A percentile compares a stretch with the other conserved stretches of the same genome.
Evolutionary conservation across 805 yeast genomes (phyloP).

Genomic region (Ogataea thermomethanolica): DNA sequence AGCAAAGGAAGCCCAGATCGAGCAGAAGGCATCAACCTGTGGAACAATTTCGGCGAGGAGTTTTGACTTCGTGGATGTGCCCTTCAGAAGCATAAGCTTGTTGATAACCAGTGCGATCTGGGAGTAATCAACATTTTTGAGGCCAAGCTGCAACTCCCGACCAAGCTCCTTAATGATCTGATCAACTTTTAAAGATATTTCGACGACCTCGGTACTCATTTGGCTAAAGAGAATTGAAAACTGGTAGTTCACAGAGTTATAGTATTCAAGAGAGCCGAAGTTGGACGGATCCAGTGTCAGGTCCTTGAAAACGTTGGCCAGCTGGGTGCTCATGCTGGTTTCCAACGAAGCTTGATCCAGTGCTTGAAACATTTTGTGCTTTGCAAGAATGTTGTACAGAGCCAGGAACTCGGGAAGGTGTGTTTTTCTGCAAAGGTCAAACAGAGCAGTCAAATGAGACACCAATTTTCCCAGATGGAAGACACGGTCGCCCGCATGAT

Average conservation of each 20-base stretch:
- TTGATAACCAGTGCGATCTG: constrained; percentile 6
- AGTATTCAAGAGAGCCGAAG: constrained; percentile 11
- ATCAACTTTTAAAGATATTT: constrained; percentile 20
- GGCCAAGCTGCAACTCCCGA: constrained; percentile 2
- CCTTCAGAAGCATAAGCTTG: constrained; percentile 12
- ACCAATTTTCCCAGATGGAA: constrained; percentile 18
- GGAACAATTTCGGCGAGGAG: constrained; percentile 4
- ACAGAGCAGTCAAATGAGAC: constrained; percentile 17
- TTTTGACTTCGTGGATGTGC: constrained; percentile 4
- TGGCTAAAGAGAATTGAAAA: constrained; percentile 17
- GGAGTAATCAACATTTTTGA: constrained; percentile 6
- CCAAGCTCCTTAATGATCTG: constrained; percentile 16
- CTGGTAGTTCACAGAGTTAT: constrained; percentile 22
- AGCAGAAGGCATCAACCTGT: constrained; percentile 10
- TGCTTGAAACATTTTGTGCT: constrained; percentile 16
- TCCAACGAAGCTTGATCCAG: constrained; percentile 15
- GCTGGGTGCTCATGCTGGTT: constrained; percentile 9
- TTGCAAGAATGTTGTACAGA: constrained; percentile 14
- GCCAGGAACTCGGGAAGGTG: constrained; percentile 11
- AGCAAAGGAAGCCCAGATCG: constrained; percentile 1
- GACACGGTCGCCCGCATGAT: constrained; percentile 16
- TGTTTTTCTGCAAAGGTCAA: constrained; percentile 15
- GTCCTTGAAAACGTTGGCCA: constrained; percentile 23
- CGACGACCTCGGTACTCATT: constrained; percentile 15
- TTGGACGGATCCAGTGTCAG: constrained; percentile 15